phyloP scores from a whole-genome alignment of 2,329 filamentous ascomycete genomes.

The Ustulina deusta region DNA sequence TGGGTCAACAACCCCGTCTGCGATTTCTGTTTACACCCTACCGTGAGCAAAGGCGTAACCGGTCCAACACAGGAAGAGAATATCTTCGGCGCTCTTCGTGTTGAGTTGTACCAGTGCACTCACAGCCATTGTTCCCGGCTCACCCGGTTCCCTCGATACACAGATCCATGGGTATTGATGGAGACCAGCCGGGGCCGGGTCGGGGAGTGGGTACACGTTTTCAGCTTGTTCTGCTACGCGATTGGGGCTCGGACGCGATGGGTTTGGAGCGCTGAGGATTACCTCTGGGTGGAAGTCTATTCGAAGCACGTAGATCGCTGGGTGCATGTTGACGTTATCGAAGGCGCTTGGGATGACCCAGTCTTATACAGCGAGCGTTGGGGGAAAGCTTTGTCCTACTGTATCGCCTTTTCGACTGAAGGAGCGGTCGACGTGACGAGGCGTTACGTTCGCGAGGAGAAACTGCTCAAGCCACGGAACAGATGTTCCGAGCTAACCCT shows the following conservation, averaged over 20 bases:
- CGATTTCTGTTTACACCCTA: constrained; percentile 3
- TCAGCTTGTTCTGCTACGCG: constrained; percentile 5
- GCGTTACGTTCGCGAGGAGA: constrained; percentile 5
- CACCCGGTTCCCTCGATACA: constrained; percentile 14
- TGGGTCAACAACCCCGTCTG: constrained; percentile 1
- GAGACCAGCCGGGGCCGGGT: constrained; percentile 13
- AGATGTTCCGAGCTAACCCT: constrained; percentile 16
- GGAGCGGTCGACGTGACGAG: constrained; percentile 12
- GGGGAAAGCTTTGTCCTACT: constrained; percentile 8
- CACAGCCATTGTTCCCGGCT: neutral
- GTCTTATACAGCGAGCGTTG: constrained; percentile 10
- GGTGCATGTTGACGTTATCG: constrained; percentile 10
- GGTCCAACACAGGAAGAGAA: constrained; percentile 4
- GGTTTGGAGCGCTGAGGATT: constrained; percentile 10
- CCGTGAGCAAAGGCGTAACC: neutral
- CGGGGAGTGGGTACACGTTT: constrained; percentile 14
- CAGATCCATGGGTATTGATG: constrained; percentile 13
- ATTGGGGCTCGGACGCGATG: constrained; percentile 11
- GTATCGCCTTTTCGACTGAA: constrained; percentile 17
- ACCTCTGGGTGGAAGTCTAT: constrained; percentile 11
- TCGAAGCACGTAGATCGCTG: constrained; percentile 10
- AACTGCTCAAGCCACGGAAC: neutral
- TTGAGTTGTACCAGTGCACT: constrained; percentile 14
- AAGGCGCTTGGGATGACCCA: constrained; percentile 9
- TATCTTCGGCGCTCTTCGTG: neutral